A percentile compares a stretch with the other conserved stretches of the same genome.
These are phyloP conservation scores for Cercophora newfieldiana DNA, from an alignment of 495 filamentous ascomycete genomes.

Conservation along the genomic window DNA sequence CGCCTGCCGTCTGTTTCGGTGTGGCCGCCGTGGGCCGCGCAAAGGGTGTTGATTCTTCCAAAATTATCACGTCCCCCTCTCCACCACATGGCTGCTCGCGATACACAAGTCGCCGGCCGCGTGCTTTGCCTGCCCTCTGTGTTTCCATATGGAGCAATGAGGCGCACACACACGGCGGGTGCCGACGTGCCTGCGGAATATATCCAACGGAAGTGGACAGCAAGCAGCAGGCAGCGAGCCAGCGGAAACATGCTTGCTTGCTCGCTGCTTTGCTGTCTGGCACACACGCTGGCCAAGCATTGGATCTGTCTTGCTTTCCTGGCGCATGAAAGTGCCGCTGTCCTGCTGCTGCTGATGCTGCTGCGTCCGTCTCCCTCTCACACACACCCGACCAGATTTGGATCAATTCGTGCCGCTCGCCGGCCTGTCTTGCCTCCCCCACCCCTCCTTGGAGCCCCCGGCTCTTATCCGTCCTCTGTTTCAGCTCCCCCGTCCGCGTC, in stretches of 20 bases:
- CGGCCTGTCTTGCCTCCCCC: conserved; percentile 8
- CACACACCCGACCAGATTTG: conserved; percentile 15
- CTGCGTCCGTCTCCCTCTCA: conserved; percentile 6
- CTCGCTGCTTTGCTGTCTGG: conserved; percentile 6
- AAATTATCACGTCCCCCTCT: conserved; percentile 11
- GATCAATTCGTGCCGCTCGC: conserved; percentile 5
- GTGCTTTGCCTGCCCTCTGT: conserved; percentile 9
- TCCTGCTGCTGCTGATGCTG: conserved; percentile 4
- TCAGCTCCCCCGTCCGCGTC: conserved; percentile 17
- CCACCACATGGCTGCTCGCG: conserved; percentile 2
- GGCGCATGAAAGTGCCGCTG: conserved; percentile 21
- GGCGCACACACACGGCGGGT: background rate
- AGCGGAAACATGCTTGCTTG: background rate
- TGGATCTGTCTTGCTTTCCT: background rate
- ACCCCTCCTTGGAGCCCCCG: background rate
- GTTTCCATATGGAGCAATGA: conserved; percentile 6
- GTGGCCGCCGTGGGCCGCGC: conserved; percentile 13
- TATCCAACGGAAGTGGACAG: background rate
- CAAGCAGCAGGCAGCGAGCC: conserved; percentile 6
- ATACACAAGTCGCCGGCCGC: conserved; percentile 1
- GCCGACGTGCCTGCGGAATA: background rate
- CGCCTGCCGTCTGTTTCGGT: conserved; percentile 12
- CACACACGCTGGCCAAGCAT: background rate
- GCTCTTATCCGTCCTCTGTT: conserved; percentile 18
- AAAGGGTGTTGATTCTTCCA: conserved; percentile 18